phyloP scores from a whole-genome alignment of 305 asterid genomes.

The Nicotiana rustica region DNA sequence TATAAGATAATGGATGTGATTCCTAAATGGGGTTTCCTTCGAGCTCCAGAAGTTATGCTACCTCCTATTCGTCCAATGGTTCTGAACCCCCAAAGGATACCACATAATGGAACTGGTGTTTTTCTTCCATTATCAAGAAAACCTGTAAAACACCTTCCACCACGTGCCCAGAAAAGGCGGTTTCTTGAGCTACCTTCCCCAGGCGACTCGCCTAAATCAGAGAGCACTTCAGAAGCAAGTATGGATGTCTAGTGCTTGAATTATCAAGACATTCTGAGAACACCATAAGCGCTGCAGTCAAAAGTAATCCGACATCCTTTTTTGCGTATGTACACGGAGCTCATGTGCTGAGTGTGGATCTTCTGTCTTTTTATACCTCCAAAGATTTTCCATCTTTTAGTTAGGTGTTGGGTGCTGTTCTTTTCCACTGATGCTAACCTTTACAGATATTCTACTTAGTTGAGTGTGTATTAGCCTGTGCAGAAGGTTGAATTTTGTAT shows the following conservation, averaged over 20 bases:
- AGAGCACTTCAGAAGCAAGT: slow-evolving; percentile 50
- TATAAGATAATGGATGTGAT: slow-evolving; percentile 56
- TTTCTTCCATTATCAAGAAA: slow-evolving; percentile 80
- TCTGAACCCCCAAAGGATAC: slow-evolving; percentile 59
- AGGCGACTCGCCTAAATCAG: slow-evolving; percentile 50
- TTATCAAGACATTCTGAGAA: slow-evolving; percentile 23
- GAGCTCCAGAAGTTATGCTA: slow-evolving; percentile 75
- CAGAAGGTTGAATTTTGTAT: slow-evolving; percentile 48
- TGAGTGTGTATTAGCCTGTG: slow-evolving; percentile 41
- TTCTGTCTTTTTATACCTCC: slow-evolving; percentile 29
- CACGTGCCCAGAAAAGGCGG: slow-evolving; percentile 85
- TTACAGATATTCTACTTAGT: slow-evolving; percentile 47
- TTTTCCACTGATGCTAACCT: slow-evolving; percentile 47
- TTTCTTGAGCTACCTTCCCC: slow-evolving; percentile 80
- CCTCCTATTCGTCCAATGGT: slow-evolving; percentile 74
- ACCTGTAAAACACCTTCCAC: slow-evolving; percentile 84
- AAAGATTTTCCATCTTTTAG: slow-evolving; percentile 14
- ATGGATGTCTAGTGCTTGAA: not conserved
- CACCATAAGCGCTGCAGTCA: slow-evolving; percentile 40
- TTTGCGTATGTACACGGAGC: slow-evolving; percentile 24
- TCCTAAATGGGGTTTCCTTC: slow-evolving; percentile 80
- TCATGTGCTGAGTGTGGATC: slow-evolving; percentile 36
- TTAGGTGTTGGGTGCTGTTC: slow-evolving; percentile 46
- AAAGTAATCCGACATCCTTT: slow-evolving; percentile 15
- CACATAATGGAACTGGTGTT: slow-evolving; percentile 91